Percentiles rank a stretch among this genome's conserved stretches.
These are phyloP conservation scores for Podaxis pistillaris DNA, from an alignment of 768 basidiomycete species.

Conservation along the genomic window DNA sequence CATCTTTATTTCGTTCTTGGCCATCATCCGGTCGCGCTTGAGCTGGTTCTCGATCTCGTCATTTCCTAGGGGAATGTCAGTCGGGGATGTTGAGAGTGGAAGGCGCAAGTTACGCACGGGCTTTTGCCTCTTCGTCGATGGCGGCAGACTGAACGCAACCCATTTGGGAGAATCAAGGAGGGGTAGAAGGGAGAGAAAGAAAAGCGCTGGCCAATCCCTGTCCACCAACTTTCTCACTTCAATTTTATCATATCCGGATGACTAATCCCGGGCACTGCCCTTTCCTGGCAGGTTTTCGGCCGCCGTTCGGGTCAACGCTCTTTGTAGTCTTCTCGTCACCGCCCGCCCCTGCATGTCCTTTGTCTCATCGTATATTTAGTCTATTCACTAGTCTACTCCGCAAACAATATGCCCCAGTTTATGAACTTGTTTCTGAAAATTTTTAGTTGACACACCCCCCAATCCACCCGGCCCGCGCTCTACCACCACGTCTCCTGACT, in stretches of 20 bases:
- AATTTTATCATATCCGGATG: constrained; percentile 3
- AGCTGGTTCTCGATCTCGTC: constrained; percentile 94
- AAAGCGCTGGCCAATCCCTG: constrained; percentile 10
- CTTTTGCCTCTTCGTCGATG: constrained; percentile 79
- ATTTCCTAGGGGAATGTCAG: constrained; percentile 56
- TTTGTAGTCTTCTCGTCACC: not conserved
- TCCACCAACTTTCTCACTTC: constrained; percentile 3
- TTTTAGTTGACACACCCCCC: not conserved
- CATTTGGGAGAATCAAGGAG: constrained; percentile 37
- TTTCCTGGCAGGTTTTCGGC: not conserved
- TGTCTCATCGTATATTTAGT: not conserved
- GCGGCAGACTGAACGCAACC: constrained; percentile 73
- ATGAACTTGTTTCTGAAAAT: not conserved
- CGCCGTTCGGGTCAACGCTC: not conserved
- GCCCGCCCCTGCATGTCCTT: not conserved
- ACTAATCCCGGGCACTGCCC: constrained; percentile 2
- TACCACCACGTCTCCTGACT: not conserved
- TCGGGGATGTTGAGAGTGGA: not conserved
- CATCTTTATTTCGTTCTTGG: constrained; percentile 97
- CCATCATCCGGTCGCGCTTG: constrained; percentile 82
- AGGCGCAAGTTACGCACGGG: constrained; percentile 51
- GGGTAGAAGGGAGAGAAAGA: constrained; percentile 7
- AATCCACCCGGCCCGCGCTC: not conserved
- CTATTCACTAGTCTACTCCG: not conserved
- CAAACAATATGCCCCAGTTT: not conserved